Evolutionary conservation across 179 eudicot genomes (phyloP).

Genomic region (Actinidia arguta): DNA sequence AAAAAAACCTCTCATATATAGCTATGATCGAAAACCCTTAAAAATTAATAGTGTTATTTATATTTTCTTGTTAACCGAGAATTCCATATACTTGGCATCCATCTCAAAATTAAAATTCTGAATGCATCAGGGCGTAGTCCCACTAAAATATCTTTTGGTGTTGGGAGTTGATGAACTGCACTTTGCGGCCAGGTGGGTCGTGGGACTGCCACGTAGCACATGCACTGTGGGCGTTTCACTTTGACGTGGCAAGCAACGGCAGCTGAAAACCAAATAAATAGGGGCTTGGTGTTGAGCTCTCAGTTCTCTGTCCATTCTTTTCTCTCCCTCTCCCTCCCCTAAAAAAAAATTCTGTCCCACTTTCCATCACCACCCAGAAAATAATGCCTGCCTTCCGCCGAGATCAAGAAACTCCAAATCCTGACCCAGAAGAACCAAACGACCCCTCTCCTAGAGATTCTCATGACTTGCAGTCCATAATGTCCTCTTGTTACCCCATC

Average conservation of each 20-base stretch:
- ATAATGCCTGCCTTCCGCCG: conserved; percentile 20
- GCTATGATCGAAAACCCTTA: no score
- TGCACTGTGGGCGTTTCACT: conserved; percentile 15
- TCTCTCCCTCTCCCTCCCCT: neutral
- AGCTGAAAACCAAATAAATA: conserved; percentile 26
- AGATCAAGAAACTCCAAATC: conserved; percentile 16
- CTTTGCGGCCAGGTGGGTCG: neutral
- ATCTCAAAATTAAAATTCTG: no score
- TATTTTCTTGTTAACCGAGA: no score
- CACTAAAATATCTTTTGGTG: no score
- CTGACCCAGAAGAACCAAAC: neutral
- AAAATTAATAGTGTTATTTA: no score
- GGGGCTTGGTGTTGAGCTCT: neutral
- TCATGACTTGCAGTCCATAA: conserved; percentile 19
- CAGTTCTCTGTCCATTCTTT: neutral
- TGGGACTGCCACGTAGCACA: conserved; percentile 29
- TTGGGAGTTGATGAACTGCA: neutral
- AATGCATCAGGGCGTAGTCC: no score
- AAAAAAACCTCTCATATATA: no score
- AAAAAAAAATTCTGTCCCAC: neutral
- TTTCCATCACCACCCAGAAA: neutral
- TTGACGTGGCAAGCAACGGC: conserved; percentile 27
- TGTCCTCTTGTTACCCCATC: conserved; percentile 43
- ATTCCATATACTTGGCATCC: no score
- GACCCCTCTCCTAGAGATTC: conserved; percentile 7